Conservation (phyloP, 225 moss, liverwort and hornwort species). For the Ulota crispa region DNA sequence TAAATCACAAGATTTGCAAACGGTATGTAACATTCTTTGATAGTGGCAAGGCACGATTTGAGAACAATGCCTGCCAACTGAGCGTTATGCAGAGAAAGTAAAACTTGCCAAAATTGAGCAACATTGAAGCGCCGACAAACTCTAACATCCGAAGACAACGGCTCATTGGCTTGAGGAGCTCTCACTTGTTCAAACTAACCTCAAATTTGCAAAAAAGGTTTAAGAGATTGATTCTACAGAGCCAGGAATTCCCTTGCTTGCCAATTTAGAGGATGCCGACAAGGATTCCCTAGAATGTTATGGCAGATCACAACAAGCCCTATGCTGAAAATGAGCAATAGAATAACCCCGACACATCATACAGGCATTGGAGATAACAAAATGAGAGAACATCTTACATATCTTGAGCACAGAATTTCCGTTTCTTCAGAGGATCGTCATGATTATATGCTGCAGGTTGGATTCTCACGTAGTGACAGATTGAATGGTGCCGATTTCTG, state of each 20-base stretch:
- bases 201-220: not conserved
- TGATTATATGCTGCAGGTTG: not conserved
- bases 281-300: not conserved
- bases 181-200: not conserved
- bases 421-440: constrained; percentile 18
- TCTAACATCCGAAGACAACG: not conserved
- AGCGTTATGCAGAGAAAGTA: not conserved
- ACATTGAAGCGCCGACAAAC: not conserved
- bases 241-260: not conserved
- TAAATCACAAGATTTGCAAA: not conserved
- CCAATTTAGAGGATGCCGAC: not conserved
- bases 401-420: constrained; percentile 44
- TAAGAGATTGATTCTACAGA: not conserved
- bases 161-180: not conserved
- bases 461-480: constrained; percentile 24
- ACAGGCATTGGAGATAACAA: not conserved
- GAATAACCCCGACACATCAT: not conserved
- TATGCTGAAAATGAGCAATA: not conserved
- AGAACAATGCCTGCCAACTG: not conserved
- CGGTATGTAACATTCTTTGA: not conserved
- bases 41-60: not conserved
- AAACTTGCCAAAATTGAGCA: not conserved
- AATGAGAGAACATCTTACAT: constrained; percentile 25
- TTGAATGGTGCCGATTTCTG: constrained; percentile 28
- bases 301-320: constrained; percentile 1